These are phyloP conservation scores for Murraya koenigii DNA, from an alignment of 345 rosid species.

Conservation along the genomic window DNA sequence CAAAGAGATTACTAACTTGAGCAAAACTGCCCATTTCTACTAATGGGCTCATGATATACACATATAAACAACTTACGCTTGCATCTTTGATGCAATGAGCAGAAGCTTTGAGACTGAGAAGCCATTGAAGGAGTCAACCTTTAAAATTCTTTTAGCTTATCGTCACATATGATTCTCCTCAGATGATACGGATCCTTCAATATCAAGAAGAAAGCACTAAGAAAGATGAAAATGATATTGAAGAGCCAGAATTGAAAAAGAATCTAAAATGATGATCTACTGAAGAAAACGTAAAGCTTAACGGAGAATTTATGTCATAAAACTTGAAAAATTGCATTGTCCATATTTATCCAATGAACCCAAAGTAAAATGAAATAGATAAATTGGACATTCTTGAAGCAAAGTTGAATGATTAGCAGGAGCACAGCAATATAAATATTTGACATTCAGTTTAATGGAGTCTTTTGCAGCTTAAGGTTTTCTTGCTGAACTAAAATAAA, in stretches of 20 bases:
- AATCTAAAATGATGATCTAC: not conserved
- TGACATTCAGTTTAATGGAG: not conserved
- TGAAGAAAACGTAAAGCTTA: not conserved
- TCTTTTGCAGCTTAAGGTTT: not conserved
- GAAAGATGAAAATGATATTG: conserved; percentile 1
- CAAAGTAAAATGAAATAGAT: not conserved
- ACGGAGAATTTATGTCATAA: not conserved
- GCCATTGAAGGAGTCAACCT: conserved; percentile 49
- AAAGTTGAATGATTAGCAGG: not conserved
- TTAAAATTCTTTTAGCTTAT: conserved; percentile 64
- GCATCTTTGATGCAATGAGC: conserved; percentile 53
- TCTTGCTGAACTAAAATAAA: not conserved
- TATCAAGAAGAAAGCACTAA: conserved; percentile 9
- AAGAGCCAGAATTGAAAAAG: not conserved
- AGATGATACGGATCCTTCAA: conserved; percentile 54
- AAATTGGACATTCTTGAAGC: not conserved
- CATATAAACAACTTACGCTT: conserved; percentile 33
- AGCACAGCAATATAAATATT: not conserved
- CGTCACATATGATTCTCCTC: conserved; percentile 51
- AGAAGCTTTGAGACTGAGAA: conserved; percentile 48
- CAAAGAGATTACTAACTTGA: conserved; percentile 15
- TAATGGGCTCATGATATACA: conserved; percentile 24
- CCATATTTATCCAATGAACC: not conserved
- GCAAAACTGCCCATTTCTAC: conserved; percentile 39
- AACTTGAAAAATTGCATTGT: not conserved